Evolutionary conservation across 345 rosid genomes (phyloP).

Genomic region (Populus davidiana): DNA sequence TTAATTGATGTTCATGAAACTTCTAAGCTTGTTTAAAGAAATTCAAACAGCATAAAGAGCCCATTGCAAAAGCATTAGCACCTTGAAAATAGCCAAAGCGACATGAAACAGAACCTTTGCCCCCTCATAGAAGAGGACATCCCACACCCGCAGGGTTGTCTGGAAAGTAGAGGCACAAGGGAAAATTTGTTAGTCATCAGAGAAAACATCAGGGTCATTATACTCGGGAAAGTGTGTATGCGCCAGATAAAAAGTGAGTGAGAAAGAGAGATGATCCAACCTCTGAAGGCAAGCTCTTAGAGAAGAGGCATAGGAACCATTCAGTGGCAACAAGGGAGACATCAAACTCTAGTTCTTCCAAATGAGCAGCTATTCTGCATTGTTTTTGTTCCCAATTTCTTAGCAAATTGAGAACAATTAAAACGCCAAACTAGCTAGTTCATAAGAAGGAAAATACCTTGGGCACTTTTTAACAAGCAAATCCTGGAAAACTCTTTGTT

Average conservation of each 20-base stretch:
- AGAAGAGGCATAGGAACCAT: conserved; percentile 98
- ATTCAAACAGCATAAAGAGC: conserved; percentile 2
- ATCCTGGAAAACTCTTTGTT: conserved; percentile 95
- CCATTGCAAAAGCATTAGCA: conserved; percentile 23
- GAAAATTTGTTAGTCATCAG: conserved; percentile 6
- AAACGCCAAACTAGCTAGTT: conserved; percentile 6
- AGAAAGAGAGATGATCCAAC: conserved; percentile 32
- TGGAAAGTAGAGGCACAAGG: conserved; percentile 22
- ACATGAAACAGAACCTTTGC: conserved; percentile 95
- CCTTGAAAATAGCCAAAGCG: conserved; percentile 98
- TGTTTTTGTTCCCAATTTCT: conserved; percentile 11
- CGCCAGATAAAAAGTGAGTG: neutral
- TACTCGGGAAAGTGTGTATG: neutral
- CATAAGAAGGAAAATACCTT: conserved; percentile 39
- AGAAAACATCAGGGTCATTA: neutral
- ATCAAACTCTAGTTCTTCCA: conserved; percentile 89
- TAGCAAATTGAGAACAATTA: neutral
- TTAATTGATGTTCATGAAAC: conserved; percentile 1
- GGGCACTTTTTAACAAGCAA: conserved; percentile 83
- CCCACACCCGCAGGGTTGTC: conserved; percentile 99
- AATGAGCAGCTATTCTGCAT: conserved; percentile 82
- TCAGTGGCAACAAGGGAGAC: conserved; percentile 98
- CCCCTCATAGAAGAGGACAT: conserved; percentile 95
- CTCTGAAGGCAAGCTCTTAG: conserved; percentile 99
- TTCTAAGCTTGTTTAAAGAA: neutral